phyloP scores from a whole-genome alignment of 768 basidiomycete species.

The Terana coerulea region DNA sequence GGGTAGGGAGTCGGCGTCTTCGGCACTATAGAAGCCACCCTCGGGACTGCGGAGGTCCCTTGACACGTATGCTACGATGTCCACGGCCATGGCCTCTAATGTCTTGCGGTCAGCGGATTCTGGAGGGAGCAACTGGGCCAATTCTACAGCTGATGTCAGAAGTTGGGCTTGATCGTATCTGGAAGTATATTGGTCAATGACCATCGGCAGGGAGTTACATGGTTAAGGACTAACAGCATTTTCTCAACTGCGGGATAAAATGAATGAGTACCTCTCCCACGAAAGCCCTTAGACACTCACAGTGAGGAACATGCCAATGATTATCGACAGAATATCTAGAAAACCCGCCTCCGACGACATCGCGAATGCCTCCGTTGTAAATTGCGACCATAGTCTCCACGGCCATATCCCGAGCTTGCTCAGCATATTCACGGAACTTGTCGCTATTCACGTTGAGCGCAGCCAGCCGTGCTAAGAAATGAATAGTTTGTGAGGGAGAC shows the following conservation, averaged over 20 bases:
- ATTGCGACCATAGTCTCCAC: constrained; percentile 21
- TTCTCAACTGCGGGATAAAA: constrained; percentile 29
- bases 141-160: constrained; percentile 18
- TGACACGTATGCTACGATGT: constrained; percentile 32
- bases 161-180: constrained; percentile 40
- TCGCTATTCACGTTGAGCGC: constrained; percentile 9
- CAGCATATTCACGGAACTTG: constrained; percentile 8
- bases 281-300: constrained; percentile 10
- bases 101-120: constrained; percentile 7
- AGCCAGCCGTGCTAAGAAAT: constrained; percentile 22
- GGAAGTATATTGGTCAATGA: neutral
- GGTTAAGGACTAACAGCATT: constrained; percentile 21
- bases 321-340: constrained; percentile 38
- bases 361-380: constrained; percentile 34
- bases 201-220: too few species aligned
- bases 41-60: constrained; percentile 30
- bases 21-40: constrained; percentile 36
- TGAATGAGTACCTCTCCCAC: neutral
- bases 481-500: constrained; percentile 20
- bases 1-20: constrained; percentile 38
- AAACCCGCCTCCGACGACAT: constrained; percentile 37
- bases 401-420: constrained; percentile 19
- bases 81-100: constrained; percentile 26
- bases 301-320: constrained; percentile 39
- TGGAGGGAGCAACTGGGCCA: constrained; percentile 17